Evolutionary conservation across 2,329 filamentous ascomycete genomes (phyloP), one percentile per base, ranked within the genome.

Genomic region (Myrmaecium sp.): DNA sequence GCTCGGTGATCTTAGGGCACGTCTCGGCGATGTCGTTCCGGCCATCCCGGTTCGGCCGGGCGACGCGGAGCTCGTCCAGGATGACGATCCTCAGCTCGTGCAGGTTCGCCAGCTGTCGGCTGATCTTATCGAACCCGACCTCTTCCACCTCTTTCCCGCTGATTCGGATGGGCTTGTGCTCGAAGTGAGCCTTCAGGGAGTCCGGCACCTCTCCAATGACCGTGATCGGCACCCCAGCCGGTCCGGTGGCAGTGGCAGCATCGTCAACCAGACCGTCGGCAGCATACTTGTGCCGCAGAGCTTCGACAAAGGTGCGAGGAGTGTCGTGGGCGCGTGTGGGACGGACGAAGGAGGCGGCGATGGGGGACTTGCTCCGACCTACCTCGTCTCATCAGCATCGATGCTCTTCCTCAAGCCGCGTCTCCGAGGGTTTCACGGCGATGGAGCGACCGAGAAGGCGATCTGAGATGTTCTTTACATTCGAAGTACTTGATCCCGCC

Each of bases 91-190:
- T 74, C 32, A 95, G 63, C 40, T 89, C 79, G 29, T 74, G 60
- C 17, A 95, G 60, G 43, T 76, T 62, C 38, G 83, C 76, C 42
- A 91, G 73, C 51, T 84, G 71, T 37, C 66, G 66, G 22, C 77
- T 70, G 37, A 94, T 81, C 60, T 94, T 94, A 39, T 92, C 83
- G 40, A 95, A 95, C 16, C 89, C 89, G 17, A 95, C 70, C 54
- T 95, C 86, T 54, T 95, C 78, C 4, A 81, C 86, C 11, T 84
- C 67, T 53, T 95, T 95, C 19, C 66, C 62, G 52, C 79, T 55
- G 60, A 92, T 63, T 62, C 75, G 55, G 34, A 92, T 76, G 25
- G 69, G 60, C 26, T 62, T 60, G 5, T 42, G 41, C 9, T 28
- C 24, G 10, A 30, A 38, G 5, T 32, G 25, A 8, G 39, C 27